These are phyloP conservation scores for Syzygium grande DNA, from an alignment of 345 rosid species.

Conservation along the genomic window DNA sequence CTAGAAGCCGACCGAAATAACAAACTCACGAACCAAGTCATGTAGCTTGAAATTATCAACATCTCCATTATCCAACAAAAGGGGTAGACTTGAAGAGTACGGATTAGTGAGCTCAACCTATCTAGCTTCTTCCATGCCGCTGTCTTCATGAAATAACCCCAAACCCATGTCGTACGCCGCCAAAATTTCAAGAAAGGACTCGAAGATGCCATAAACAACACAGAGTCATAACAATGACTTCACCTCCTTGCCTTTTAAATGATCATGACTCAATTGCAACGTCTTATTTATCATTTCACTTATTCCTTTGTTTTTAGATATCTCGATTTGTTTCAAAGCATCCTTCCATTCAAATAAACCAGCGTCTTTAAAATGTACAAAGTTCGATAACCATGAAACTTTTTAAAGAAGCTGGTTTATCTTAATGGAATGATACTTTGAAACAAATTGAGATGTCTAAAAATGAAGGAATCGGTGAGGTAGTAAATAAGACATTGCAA, in stretches of 20 bases:
- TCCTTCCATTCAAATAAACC: background rate
- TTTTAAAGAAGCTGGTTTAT: background rate
- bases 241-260: background rate
- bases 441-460: background rate
- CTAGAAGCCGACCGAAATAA: background rate
- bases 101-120: background rate
- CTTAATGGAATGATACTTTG: background rate
- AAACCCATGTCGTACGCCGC: background rate
- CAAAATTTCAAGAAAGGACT: background rate
- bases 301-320: background rate
- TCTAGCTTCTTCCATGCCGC: background rate
- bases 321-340: background rate
- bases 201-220: background rate
- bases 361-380: background rate
- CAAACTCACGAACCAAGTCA: background rate
- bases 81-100: background rate
- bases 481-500: background rate
- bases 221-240: background rate
- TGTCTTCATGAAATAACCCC: background rate
- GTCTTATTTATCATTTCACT: background rate
- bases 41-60: background rate
- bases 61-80: background rate
- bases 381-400: background rate
- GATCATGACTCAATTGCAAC: background rate
- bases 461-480: background rate